Evolutionary conservation across 495 filamentous ascomycete species (phyloP), one percentile per base, ranked within the genome.

Genomic region (Penicillium goetzii): DNA sequence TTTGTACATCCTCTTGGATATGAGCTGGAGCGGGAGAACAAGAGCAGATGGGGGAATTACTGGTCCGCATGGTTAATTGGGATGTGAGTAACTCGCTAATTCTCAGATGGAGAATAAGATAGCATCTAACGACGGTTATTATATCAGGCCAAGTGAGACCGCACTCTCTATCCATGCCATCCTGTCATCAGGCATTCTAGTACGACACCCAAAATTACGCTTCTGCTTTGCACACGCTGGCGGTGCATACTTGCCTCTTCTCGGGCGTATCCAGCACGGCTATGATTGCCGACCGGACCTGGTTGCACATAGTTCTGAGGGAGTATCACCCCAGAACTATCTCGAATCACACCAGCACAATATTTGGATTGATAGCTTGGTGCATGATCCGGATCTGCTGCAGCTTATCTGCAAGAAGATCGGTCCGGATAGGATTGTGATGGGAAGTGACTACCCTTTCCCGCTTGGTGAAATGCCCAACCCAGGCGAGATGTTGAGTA

Each of bases 371-470:
- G 68, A 71, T 30, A 71, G 68, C 41, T 47, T 71, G 45, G 64
- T 67, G 6, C 68, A 71, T 50, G 68, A 71, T 30, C 62, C 58
- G 0, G 68, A 71, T 30, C 53, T 71, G 11, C 54, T 71, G 11
- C 28, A 68, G 38, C 62, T 59, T 38, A 59, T 71, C 23, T 67
- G 61, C 45, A 71, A 68, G 40, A 71, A 71, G 50, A 62, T 71
- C 17, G 68, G 68, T 0, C 28, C 60, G 17, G 62, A 64, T 1
- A 25, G 63, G 12, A 55, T 71, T 5, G 57, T 71, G 14, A 68
- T 71, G 68, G 68, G 68, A 3, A 71, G 68, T 33, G 68, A 71
- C 47, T 71, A 71, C 59, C 68, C 68, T 11, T 71, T 71, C 28
- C 68, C 68, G 15, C 57, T 71, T 26, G 68, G 68, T 0, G 68